phyloP scores from a whole-genome alignment of 2,329 filamentous ascomycete species.

The Trichoderma asperellum region DNA sequence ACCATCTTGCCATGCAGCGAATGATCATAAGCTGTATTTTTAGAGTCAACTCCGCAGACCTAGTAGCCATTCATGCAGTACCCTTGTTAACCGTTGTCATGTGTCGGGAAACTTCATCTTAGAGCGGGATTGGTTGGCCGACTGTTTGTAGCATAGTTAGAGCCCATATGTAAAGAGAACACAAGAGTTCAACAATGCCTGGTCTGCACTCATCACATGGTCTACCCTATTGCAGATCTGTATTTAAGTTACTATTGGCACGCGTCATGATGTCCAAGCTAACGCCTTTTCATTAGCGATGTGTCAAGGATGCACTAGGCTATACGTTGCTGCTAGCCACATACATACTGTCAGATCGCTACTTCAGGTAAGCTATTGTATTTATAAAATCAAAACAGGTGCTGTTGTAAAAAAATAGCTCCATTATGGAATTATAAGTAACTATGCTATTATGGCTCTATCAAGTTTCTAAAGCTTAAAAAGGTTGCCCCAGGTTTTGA shows the following conservation, averaged over 20 bases:
- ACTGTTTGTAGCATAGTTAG: neutral
- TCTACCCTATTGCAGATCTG: neutral
- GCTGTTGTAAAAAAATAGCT: neutral
- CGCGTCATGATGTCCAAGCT: neutral
- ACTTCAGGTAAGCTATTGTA: neutral
- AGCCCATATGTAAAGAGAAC: neutral
- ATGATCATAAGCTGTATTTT: neutral
- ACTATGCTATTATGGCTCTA: neutral
- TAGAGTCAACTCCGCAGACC: neutral
- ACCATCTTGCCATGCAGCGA: neutral
- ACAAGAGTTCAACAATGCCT: neutral
- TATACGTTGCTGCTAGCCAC: neutral
- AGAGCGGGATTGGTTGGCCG: neutral
- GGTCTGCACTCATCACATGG: neutral
- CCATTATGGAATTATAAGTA: neutral
- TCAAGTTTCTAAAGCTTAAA: neutral
- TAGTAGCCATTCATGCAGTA: neutral
- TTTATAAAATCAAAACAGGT: neutral
- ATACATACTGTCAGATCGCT: too few species aligned
- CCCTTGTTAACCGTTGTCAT: neutral
- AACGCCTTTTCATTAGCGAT: neutral
- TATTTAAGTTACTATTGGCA: neutral
- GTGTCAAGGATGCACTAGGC: neutral
- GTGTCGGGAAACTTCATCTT: neutral
- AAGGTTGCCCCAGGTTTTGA: conserved; percentile 7